phyloP scores from a whole-genome alignment of 805 yeast genomes.

The Ogataea nonfermentans region DNA sequence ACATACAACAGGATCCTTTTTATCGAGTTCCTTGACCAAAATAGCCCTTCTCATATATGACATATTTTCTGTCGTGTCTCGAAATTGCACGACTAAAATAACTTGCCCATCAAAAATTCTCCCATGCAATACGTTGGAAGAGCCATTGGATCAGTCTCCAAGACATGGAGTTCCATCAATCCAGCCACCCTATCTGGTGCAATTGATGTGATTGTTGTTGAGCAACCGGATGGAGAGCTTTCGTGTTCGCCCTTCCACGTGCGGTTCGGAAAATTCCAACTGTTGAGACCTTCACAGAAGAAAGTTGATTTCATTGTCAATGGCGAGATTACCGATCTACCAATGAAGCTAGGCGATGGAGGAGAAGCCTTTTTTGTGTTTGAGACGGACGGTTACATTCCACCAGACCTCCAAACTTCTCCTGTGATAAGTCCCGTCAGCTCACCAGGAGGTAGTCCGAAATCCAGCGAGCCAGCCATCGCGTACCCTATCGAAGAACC shows the following conservation, averaged over 20 bases:
- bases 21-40: no score
- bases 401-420: constrained; percentile 76
- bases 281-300: constrained; percentile 91
- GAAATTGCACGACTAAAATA: constrained; percentile 5
- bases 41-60: neutral
- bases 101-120: constrained; percentile 6
- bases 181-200: constrained; percentile 97
- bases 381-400: constrained; percentile 74
- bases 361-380: constrained; percentile 98
- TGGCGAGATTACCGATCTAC: constrained; percentile 74
- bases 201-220: constrained; percentile 92
- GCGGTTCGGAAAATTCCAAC: constrained; percentile 90
- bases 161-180: constrained; percentile 95
- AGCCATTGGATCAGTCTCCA: constrained; percentile 91
- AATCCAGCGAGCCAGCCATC: constrained; percentile 15
- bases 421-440: constrained; percentile 72
- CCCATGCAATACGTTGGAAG: constrained; percentile 94
- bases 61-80: neutral
- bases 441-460: constrained; percentile 51
- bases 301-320: constrained; percentile 88
- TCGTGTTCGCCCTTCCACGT: constrained; percentile 97
- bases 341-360: constrained; percentile 96
- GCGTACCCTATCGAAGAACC: constrained; percentile 42
- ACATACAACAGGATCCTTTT: no score
- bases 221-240: constrained; percentile 68